Evolutionary conservation across 768 basidiomycete species (phyloP).

Genomic region (Serendipita vermifera): DNA sequence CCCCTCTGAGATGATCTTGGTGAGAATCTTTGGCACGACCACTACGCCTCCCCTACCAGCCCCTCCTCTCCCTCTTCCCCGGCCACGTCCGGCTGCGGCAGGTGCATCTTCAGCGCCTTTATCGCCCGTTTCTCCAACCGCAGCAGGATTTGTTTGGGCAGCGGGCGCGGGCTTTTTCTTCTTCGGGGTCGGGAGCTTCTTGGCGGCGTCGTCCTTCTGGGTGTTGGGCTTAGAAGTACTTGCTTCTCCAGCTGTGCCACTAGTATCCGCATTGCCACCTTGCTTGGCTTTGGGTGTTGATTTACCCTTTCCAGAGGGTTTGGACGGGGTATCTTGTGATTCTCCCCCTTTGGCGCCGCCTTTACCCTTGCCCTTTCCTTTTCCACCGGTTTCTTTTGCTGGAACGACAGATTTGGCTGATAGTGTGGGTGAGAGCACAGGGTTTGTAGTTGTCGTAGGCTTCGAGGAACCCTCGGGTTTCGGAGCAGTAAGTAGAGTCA

Average conservation of each 20-base stretch:
- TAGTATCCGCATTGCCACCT: background rate
- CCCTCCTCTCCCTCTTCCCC: constrained; percentile 15
- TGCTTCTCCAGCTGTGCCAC: background rate
- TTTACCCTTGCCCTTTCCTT: constrained; percentile 17
- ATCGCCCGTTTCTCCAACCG: constrained; percentile 6
- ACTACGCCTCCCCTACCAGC: constrained; percentile 14
- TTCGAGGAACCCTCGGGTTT: constrained; percentile 31
- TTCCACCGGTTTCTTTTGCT: constrained; percentile 8
- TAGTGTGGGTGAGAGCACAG: too few species aligned
- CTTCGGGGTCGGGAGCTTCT: constrained; percentile 9
- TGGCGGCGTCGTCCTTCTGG: constrained; percentile 15
- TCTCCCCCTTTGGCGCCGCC: background rate
- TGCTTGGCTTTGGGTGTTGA: background rate
- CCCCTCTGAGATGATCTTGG: background rate
- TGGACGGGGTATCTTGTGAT: background rate
- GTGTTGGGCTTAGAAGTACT: constrained; percentile 3
- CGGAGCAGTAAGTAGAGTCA: constrained; percentile 25
- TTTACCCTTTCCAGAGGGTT: constrained; percentile 14
- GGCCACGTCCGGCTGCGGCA: constrained; percentile 17
- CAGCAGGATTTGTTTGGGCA: constrained; percentile 20
- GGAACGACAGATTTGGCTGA: too few species aligned
- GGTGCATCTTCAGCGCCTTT: constrained; percentile 4
- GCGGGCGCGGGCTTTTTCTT: constrained; percentile 14
- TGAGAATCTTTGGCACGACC: background rate
- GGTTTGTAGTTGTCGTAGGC: too few species aligned